Evolutionary conservation across 2,329 filamentous ascomycete species (phyloP).

Genomic region (Didymella pomorum): DNA sequence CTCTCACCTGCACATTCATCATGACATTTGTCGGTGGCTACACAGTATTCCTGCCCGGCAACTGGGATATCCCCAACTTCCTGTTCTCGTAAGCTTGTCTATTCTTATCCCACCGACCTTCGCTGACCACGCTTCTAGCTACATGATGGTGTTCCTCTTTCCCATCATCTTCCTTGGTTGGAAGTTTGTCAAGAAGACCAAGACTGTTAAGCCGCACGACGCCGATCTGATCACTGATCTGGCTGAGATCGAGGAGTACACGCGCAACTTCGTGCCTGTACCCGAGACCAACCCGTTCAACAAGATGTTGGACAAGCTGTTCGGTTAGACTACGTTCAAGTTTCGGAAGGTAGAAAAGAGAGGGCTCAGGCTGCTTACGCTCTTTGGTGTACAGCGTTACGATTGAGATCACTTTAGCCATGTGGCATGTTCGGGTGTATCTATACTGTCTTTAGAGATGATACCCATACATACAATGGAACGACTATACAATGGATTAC

Average conservation of each 20-base stretch:
- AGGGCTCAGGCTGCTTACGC: background rate
- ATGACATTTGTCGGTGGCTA: conserved; percentile 82
- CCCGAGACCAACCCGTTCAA: conserved; percentile 58
- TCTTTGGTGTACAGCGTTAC: background rate
- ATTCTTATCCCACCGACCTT: conserved; percentile 7
- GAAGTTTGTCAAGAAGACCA: conserved; percentile 74
- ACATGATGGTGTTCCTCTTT: conserved; percentile 76
- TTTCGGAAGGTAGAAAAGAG: background rate
- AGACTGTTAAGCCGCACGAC: conserved; percentile 63
- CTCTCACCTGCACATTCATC: conserved; percentile 67
- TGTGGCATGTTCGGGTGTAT: background rate
- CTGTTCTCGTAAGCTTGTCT: conserved; percentile 68
- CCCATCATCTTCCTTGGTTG: conserved; percentile 73
- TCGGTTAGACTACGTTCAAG: conserved; percentile 39
- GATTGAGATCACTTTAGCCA: background rate
- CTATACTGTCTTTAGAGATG: conserved; percentile 1
- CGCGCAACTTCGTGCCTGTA: conserved; percentile 64
- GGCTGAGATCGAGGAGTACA: conserved; percentile 73
- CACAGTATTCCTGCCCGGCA: conserved; percentile 73
- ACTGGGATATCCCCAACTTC: conserved; percentile 75
- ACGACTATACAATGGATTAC: background rate
- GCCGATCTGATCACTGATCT: conserved; percentile 70
- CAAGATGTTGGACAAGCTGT: conserved; percentile 56
- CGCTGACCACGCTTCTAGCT: conserved; percentile 49
- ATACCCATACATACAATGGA: conserved; percentile 7